phyloP scores from a whole-genome alignment of 371 early-diverging fungal genomes.

The Rhizopus stolonifer region DNA sequence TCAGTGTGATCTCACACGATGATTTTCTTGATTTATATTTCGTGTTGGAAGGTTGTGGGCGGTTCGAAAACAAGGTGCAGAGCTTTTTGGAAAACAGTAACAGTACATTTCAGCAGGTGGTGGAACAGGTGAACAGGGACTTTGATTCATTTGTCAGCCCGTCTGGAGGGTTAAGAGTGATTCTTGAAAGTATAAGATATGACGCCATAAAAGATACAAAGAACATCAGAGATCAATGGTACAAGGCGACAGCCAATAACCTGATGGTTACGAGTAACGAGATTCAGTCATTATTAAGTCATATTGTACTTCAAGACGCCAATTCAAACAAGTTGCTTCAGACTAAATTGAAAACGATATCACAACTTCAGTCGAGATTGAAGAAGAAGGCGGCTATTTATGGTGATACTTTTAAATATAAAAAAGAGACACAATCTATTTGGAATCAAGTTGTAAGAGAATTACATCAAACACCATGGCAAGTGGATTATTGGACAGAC shows the following conservation, averaged over 20 bases:
- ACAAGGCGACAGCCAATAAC: neutral
- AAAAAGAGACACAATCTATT: neutral
- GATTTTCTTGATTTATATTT: constrained; percentile 3
- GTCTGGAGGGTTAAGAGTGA: constrained; percentile 11
- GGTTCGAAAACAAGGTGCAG: neutral
- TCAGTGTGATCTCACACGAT: neutral
- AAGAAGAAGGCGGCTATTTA: neutral
- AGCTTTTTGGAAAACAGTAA: neutral
- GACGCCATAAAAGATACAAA: constrained; percentile 10
- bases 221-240: constrained; percentile 4
- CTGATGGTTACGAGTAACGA: neutral
- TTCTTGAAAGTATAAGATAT: constrained; percentile 17
- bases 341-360: neutral
- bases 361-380: neutral
- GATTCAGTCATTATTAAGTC: neutral
- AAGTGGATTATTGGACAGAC: constrained; percentile 17
- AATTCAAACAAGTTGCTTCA: constrained; percentile 8
- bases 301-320: constrained; percentile 1
- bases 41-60: constrained; percentile 1
- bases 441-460: constrained; percentile 13
- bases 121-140: constrained; percentile 2
- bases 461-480: constrained; percentile 12
- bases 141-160: constrained; percentile 15
- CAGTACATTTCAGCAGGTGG: neutral
- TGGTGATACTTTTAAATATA: neutral